phyloP scores from a whole-genome alignment of 768 basidiomycete species.

The Pleurotus sapidus region DNA sequence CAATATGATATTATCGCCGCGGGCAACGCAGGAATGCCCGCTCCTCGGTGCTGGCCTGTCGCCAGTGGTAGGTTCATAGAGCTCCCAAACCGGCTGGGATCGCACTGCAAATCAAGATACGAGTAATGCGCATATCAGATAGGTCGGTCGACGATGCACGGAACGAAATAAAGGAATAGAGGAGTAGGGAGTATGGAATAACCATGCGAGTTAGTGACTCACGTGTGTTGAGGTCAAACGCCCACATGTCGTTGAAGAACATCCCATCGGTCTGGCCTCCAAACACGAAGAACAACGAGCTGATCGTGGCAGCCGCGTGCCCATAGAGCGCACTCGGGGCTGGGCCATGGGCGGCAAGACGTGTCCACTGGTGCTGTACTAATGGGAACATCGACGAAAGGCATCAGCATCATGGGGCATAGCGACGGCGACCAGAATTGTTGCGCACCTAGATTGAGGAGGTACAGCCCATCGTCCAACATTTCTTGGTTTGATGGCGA shows the following conservation, averaged over 20 bases:
- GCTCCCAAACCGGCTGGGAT: slow-evolving; percentile 81
- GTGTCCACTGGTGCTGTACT: slow-evolving; percentile 96
- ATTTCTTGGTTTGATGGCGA: slow-evolving; percentile 40
- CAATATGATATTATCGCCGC: slow-evolving; percentile 82
- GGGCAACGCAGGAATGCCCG: slow-evolving; percentile 86
- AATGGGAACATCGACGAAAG: background rate
- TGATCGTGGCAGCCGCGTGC: slow-evolving; percentile 90
- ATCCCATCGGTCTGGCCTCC: slow-evolving; percentile 95
- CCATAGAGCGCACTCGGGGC: slow-evolving; percentile 91
- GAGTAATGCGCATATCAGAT: background rate
- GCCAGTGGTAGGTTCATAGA: slow-evolving; percentile 54
- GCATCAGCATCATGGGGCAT: no score
- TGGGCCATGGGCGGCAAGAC: slow-evolving; percentile 71
- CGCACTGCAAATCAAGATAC: slow-evolving; percentile 52
- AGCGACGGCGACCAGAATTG: slow-evolving; percentile 11
- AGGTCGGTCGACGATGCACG: no score
- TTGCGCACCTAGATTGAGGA: slow-evolving; percentile 84
- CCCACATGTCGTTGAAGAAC: slow-evolving; percentile 94
- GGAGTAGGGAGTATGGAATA: background rate
- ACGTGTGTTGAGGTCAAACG: slow-evolving; percentile 94
- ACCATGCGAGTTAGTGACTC: slow-evolving; percentile 26
- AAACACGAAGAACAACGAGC: slow-evolving; percentile 90
- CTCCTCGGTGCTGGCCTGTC: slow-evolving; percentile 80
- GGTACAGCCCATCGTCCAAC: slow-evolving; percentile 91
- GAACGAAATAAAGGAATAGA: background rate